Evolutionary conservation across 805 yeast genomes (phyloP).

Genomic region (Teunomyces panamensis): DNA sequence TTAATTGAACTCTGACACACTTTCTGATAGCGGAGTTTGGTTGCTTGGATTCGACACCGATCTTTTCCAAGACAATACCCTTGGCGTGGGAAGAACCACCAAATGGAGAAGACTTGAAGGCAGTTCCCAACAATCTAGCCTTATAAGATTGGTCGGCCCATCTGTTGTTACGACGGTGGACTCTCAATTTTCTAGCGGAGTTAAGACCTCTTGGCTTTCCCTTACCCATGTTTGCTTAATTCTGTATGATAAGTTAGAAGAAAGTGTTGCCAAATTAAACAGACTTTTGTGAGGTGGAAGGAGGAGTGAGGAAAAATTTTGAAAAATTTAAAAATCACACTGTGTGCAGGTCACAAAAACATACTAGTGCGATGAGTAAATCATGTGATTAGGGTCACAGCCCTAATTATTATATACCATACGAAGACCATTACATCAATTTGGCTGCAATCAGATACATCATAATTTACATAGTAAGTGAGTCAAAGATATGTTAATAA

Average conservation of each 20-base stretch:
- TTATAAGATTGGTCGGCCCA: constrained; percentile 99
- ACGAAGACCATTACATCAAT: not conserved
- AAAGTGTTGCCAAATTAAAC: constrained; percentile 5
- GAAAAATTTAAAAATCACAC: constrained; percentile 3
- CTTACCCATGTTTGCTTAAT: constrained; percentile 80
- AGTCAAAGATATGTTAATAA: not conserved
- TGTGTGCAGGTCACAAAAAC: not conserved
- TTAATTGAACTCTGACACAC: constrained; percentile 99
- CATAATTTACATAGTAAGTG: no score
- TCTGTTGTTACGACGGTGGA: constrained; percentile 99
- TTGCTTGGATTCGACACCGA: constrained; percentile 99
- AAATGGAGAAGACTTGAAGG: constrained; percentile 99
- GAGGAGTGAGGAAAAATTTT: constrained; percentile 5
- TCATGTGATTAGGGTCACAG: not conserved
- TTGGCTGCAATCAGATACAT: no score
- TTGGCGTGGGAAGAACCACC: constrained; percentile 99
- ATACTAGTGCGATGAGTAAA: not conserved
- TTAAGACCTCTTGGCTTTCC: constrained; percentile 99
- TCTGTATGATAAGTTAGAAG: constrained; percentile 9
- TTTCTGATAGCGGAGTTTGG: constrained; percentile 99
- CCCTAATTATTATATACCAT: not conserved
- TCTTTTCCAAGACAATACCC: constrained; percentile 99
- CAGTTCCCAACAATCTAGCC: constrained; percentile 98
- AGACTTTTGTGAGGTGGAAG: constrained; percentile 3
- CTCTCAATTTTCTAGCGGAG: constrained; percentile 99